A percentile compares a stretch with the other conserved stretches of the same genome.
These are phyloP conservation scores for Blastobotrys muscicola DNA, from an alignment of 805 yeast genomes.

Conservation along the genomic window DNA sequence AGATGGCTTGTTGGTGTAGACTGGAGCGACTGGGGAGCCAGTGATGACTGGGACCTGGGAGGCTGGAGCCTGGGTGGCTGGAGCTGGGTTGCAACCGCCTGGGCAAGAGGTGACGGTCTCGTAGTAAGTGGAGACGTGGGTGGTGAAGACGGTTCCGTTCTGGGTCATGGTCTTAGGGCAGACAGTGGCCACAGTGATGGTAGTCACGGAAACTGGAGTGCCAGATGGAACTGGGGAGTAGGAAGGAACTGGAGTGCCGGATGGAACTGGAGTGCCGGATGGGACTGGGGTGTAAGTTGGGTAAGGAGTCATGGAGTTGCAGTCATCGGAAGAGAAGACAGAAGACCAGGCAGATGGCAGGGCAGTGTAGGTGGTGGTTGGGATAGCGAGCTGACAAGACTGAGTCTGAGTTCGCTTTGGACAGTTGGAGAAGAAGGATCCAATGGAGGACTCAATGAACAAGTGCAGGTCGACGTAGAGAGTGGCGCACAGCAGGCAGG, in stretches of 20 bases:
- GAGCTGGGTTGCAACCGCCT: conserved; percentile 1
- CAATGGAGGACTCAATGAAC: background rate
- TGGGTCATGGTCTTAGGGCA: background rate
- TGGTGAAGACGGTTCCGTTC: background rate
- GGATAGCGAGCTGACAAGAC: background rate
- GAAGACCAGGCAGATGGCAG: too few relatives aligned
- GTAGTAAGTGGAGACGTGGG: background rate
- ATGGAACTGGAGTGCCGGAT: background rate
- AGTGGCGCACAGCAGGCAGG: conserved; percentile 1
- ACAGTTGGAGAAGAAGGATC: background rate
- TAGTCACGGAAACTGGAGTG: background rate
- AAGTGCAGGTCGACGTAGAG: background rate
- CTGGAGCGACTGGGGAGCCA: background rate
- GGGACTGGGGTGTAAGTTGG: background rate
- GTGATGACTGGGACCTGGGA: background rate
- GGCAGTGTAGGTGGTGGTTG: background rate
- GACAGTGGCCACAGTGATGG: conserved; percentile 1
- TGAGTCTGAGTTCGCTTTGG: background rate
- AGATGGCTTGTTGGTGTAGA: background rate
- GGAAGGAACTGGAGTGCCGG: too few relatives aligned
- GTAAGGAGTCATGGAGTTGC: background rate
- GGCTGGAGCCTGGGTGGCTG: background rate
- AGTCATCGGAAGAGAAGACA: too few relatives aligned
- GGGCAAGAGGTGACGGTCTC: background rate
- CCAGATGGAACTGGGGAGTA: background rate